These are phyloP conservation scores for Chaetomium olivaceum DNA, from an alignment of 2,329 filamentous ascomycete genomes.

Conservation along the genomic window DNA sequence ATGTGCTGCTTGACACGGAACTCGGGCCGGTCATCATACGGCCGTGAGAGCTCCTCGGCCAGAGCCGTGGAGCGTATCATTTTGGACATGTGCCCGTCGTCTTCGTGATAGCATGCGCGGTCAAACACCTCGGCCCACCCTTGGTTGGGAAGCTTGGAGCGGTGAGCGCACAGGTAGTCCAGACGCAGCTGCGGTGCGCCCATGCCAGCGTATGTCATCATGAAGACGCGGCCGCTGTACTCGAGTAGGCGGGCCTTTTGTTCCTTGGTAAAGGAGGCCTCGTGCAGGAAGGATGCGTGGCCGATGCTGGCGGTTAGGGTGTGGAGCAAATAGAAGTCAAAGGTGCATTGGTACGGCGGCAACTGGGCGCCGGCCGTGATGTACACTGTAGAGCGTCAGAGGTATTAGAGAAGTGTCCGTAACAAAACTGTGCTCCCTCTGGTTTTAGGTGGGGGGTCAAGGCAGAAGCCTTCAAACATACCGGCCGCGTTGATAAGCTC, in stretches of 20 bases:
- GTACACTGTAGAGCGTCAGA: not conserved
- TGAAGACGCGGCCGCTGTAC: constrained; percentile 1
- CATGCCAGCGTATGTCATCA: not conserved
- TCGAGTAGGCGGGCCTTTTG: not conserved
- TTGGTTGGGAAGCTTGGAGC: not conserved
- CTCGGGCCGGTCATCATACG: not conserved
- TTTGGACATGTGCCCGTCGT: constrained; percentile 1
- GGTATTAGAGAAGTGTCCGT: not conserved
- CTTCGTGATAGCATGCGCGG: not conserved
- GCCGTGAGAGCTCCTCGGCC: not conserved
- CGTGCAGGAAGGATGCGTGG: not conserved
- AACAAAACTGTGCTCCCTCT: not conserved
- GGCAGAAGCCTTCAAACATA: not conserved
- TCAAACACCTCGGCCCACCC: not conserved
- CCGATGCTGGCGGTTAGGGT: not conserved
- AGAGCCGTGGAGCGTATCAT: constrained; percentile 1
- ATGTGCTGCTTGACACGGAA: not conserved
- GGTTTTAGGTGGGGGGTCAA: not conserved
- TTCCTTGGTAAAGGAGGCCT: not conserved
- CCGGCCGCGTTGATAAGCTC: not conserved
- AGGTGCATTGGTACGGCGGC: not conserved
- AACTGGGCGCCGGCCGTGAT: not conserved
- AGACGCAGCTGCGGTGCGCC: not conserved
- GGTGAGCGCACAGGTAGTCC: not conserved
- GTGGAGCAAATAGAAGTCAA: not conserved